Evolutionary conservation across 441 rosid genomes (phyloP), one percentile per base, ranked within the genome.

Genomic region (Macaranga tanarius): DNA sequence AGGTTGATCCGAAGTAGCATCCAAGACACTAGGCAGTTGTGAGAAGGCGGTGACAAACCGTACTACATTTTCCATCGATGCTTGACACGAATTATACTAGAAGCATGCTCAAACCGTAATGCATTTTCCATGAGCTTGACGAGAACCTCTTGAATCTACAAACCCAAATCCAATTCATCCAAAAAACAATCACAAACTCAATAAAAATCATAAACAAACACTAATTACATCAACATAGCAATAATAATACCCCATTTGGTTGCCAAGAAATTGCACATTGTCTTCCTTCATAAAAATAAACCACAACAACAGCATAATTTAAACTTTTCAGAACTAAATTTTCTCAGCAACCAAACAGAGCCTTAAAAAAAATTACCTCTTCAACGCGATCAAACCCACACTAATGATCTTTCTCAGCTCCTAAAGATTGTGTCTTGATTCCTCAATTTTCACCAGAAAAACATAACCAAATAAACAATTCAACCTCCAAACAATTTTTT

Each of bases 131-230:
- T 79, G 64, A 91, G 85, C 74, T 81, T 90, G 56, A 83, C 86
- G 63, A 95, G 92, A 83, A 91, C 68, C 63, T 85, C 93, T 89
- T 93, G 99, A 83, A 95, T 89, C 99, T 95, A 81, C 92, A 92
- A 88, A 89, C 84, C 87, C 84, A 90, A 88, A 85, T 79, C 80
- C 81, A 86, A 87, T 75, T 80, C 79, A 84, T 87, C 81, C 80
- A 84, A 84, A 75, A 84, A 56, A 86, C 75, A 74, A 76, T 83
- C 86, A 85, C 75, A 79, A 78, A 78, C 80, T 76, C 72, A 79
- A 83, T 69, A 81, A 81, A 82, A 80, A 79, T 76, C 83, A 78
- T 78, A 67, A 82, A 77, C 78, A 66, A 80, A 69, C 13, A 72
- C 73, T 61, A 60, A 78, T 61, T 57, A 68, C 69, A 70, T 70